phyloP scores from a whole-genome alignment of 345 rosid genomes.

The Geranium brycei region DNA sequence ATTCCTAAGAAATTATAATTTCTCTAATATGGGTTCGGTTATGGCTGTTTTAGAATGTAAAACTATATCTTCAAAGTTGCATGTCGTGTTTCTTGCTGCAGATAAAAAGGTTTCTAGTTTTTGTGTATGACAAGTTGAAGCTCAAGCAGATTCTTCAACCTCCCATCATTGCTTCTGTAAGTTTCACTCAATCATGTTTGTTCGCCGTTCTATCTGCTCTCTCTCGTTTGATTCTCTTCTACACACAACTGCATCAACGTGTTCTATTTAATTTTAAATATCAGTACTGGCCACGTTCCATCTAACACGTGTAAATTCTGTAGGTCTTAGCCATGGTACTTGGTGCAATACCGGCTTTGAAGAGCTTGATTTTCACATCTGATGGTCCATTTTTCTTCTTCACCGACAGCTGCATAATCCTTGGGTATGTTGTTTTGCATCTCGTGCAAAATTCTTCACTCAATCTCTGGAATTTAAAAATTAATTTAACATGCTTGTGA shows the following conservation, averaged over 20 bases:
- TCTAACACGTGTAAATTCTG: not conserved
- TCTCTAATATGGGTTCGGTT: too few species aligned
- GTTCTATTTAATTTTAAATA: too few species aligned
- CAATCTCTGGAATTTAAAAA: constrained; percentile 4
- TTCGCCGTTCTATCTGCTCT: not conserved
- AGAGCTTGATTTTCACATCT: constrained; percentile 62
- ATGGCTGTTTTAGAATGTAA: too few species aligned
- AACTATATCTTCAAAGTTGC: not conserved
- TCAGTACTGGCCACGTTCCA: too few species aligned
- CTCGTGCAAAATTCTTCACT: not conserved
- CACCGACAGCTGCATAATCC: constrained; percentile 93
- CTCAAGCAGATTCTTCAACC: constrained; percentile 94
- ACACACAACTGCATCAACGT: not conserved
- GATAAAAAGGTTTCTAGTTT: constrained; percentile 41
- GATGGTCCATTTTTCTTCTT: constrained; percentile 94
- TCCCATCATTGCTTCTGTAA: constrained; percentile 88
- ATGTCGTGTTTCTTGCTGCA: constrained; percentile 25
- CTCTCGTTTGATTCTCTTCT: not conserved
- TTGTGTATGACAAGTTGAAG: constrained; percentile 69
- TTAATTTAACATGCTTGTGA: constrained; percentile 2
- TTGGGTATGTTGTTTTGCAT: constrained; percentile 48
- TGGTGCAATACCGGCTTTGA: constrained; percentile 67
- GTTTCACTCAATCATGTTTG: constrained; percentile 16
- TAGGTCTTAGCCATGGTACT: constrained; percentile 86
- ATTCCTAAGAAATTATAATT: too few species aligned